Conservation (phyloP, 2,329 filamentous ascomycete genomes). For the Talaromyces atroroseus region DNA sequence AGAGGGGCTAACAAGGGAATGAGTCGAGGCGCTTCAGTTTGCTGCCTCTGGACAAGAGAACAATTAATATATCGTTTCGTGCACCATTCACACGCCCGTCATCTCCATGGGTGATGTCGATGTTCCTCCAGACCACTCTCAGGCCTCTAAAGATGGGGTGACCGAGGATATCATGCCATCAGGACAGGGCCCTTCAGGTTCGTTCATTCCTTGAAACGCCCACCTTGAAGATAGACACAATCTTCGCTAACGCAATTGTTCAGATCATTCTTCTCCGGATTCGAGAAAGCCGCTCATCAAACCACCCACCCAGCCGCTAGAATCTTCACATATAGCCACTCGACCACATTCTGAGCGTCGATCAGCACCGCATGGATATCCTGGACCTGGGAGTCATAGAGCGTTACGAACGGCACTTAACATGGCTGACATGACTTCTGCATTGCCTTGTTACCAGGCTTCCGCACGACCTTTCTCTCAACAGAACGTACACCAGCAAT, state of each 20-base stretch:
- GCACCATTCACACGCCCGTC: not conserved
- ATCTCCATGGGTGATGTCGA: slow-evolving; percentile 27
- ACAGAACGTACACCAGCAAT: slow-evolving; percentile 24
- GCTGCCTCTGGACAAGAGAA: not conserved
- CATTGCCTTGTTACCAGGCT: slow-evolving; percentile 21
- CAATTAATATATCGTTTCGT: not conserved
- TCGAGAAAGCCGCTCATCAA: not conserved
- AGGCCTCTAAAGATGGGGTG: slow-evolving; percentile 16
- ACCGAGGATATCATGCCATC: slow-evolving; percentile 13
- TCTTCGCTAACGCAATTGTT: not conserved
- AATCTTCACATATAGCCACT: slow-evolving; percentile 6
- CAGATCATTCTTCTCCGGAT: slow-evolving; percentile 4
- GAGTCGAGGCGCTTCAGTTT: not conserved
- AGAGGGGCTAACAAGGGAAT: not conserved
- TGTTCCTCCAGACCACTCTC: slow-evolving; percentile 21
- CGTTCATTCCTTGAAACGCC: not conserved
- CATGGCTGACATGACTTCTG: slow-evolving; percentile 27
- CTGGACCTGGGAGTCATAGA: slow-evolving; percentile 19
- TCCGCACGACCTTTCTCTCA: slow-evolving; percentile 21
- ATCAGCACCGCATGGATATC: slow-evolving; percentile 17
- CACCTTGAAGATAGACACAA: slow-evolving; percentile 7
- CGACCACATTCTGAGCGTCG: slow-evolving; percentile 19
- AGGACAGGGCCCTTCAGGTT: slow-evolving; percentile 13
- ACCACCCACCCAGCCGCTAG: slow-evolving; percentile 3
- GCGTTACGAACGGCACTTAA: slow-evolving; percentile 18